These are phyloP conservation scores for Incumbomyces lentus DNA, from an alignment of 2,329 filamentous ascomycete genomes.

Conservation along the genomic window DNA sequence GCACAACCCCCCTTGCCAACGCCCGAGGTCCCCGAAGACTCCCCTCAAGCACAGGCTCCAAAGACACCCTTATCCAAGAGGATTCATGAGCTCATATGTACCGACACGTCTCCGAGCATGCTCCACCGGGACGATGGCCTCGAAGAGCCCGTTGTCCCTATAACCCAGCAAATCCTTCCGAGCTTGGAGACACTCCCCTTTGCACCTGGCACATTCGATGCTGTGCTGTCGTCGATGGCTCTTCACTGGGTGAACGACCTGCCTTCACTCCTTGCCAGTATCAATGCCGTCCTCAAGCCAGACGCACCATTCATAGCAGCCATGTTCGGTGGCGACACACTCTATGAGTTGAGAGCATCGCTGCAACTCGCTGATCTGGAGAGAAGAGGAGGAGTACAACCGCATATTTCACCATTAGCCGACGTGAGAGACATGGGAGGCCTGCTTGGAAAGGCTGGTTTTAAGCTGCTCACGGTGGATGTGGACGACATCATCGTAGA, in stretches of 20 bases:
- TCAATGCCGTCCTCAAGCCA: constrained; percentile 79
- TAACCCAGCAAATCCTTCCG: constrained; percentile 64
- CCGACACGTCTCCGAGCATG: constrained; percentile 67
- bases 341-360: constrained; percentile 87
- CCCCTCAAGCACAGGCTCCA: constrained; percentile 31
- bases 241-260: constrained; percentile 98
- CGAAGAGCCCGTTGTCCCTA: constrained; percentile 53
- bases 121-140: constrained; percentile 64
- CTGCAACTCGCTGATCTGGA: constrained; percentile 89
- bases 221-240: constrained; percentile 78
- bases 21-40: constrained; percentile 34
- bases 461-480: constrained; percentile 92
- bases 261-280: constrained; percentile 69
- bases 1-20: constrained; percentile 50
- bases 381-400: constrained; percentile 78
- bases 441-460: constrained; percentile 73
- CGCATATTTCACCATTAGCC: constrained; percentile 80
- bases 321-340: constrained; percentile 90
- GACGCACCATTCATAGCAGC: constrained; percentile 87
- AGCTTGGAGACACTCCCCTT: constrained; percentile 62
- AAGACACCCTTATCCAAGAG: constrained; percentile 53
- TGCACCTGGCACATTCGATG: constrained; percentile 67
- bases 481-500: constrained; percentile 95
- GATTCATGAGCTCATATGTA: constrained; percentile 65
- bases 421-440: constrained; percentile 88